Conservation (phyloP, 2,329 filamentous ascomycete species). For the Magnaporthiopsis incrustans region DNA sequence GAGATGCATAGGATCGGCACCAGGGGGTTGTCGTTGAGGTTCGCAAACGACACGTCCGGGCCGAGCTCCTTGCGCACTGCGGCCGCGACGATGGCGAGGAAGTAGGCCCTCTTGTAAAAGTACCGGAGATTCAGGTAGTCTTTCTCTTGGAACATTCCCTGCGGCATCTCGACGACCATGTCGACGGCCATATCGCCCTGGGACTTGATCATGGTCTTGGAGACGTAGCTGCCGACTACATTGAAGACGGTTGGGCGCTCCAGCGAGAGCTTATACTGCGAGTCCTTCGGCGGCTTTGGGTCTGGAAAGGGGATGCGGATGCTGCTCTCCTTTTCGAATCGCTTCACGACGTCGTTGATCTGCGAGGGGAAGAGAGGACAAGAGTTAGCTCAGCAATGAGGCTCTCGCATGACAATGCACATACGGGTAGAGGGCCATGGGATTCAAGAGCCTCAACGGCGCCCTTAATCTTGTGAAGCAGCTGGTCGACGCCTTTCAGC, state of each 20-base stretch:
- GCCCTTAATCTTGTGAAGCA: slow-evolving; percentile 44
- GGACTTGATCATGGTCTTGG: slow-evolving; percentile 63
- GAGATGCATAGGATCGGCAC: slow-evolving; percentile 56
- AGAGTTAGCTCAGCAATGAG: not conserved
- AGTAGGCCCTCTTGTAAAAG: slow-evolving; percentile 91
- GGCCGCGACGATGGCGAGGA: slow-evolving; percentile 72
- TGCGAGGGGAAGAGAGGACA: slow-evolving; percentile 23
- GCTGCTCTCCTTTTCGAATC: slow-evolving; percentile 57
- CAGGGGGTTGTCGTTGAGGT: slow-evolving; percentile 65
- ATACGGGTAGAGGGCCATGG: slow-evolving; percentile 42
- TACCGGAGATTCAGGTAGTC: slow-evolving; percentile 90
- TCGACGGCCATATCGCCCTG: slow-evolving; percentile 59
- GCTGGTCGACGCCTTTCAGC: slow-evolving; percentile 38
- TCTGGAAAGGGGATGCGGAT: slow-evolving; percentile 76
- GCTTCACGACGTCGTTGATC: slow-evolving; percentile 60
- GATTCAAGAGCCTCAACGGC: slow-evolving; percentile 41
- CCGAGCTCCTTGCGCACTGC: slow-evolving; percentile 51
- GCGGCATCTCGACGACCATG: slow-evolving; percentile 80
- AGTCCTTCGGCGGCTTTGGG: slow-evolving; percentile 67
- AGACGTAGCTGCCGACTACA: slow-evolving; percentile 79
- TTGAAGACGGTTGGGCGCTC: slow-evolving; percentile 70
- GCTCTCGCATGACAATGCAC: slow-evolving; percentile 15
- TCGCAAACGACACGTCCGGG: slow-evolving; percentile 43
- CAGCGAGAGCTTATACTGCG: slow-evolving; percentile 76
- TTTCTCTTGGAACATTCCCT: slow-evolving; percentile 77